These are phyloP conservation scores for Nothomitra cinnamomea DNA, from an alignment of 2,329 filamentous ascomycete genomes.

Conservation along the genomic window DNA sequence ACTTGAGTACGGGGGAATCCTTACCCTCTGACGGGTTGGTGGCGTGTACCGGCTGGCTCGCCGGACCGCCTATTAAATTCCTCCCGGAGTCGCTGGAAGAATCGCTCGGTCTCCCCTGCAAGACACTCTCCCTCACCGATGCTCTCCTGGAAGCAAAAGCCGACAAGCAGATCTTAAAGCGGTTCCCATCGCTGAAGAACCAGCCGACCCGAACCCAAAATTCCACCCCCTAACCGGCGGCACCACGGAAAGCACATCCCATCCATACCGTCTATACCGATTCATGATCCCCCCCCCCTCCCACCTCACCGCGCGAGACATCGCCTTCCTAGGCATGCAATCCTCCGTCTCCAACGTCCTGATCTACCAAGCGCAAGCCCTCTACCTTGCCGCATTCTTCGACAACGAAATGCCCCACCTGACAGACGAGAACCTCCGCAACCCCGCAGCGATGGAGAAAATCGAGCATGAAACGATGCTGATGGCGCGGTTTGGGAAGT, in stretches of 20 bases:
- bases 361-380: slow-evolving; percentile 30
- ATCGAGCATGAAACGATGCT: slow-evolving; percentile 40
- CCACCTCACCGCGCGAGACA: slow-evolving; percentile 23
- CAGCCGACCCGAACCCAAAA: slow-evolving; percentile 21
- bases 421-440: not conserved
- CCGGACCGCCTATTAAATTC: slow-evolving; percentile 31
- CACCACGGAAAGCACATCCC: slow-evolving; percentile 8
- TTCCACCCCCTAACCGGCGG: slow-evolving; percentile 9
- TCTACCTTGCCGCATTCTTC: slow-evolving; percentile 52
- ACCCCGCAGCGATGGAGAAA: not conserved
- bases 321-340: slow-evolving; percentile 32
- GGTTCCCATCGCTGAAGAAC: slow-evolving; percentile 31
- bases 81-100: slow-evolving; percentile 24
- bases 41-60: slow-evolving; percentile 40
- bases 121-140: slow-evolving; percentile 8
- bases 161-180: slow-evolving; percentile 32
- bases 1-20: slow-evolving; percentile 28
- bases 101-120: slow-evolving; percentile 29
- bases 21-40: slow-evolving; percentile 34
- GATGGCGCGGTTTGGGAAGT: slow-evolving; percentile 50
- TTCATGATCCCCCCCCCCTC: slow-evolving; percentile 29
- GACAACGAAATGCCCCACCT: slow-evolving; percentile 20
- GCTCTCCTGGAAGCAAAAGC: slow-evolving; percentile 23
- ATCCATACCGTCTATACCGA: slow-evolving; percentile 27
- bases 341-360: slow-evolving; percentile 28